Conservation (phyloP, 2,329 filamentous ascomycete species). For the Byssothecium circinans region DNA sequence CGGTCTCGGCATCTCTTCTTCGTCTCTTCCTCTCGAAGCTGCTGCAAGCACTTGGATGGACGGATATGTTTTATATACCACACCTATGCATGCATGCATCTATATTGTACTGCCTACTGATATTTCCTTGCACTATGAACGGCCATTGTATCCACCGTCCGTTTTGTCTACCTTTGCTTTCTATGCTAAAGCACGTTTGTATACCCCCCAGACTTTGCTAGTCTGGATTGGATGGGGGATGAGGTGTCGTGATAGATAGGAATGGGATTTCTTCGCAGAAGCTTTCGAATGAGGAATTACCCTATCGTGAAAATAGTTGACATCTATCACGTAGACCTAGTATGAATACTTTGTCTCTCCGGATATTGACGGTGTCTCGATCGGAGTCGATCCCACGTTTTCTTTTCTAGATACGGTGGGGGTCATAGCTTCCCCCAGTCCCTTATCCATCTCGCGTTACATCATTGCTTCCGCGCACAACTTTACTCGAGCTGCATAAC, state of each 20-base stretch:
- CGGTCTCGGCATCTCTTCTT: not conserved
- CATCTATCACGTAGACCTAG: too few relatives aligned
- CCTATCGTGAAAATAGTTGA: too few relatives aligned
- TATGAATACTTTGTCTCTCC: too few relatives aligned
- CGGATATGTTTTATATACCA: slow-evolving; percentile 6
- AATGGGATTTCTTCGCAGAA: not conserved
- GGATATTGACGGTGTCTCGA: too few relatives aligned
- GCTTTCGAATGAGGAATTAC: too few relatives aligned
- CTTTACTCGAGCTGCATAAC: not conserved
- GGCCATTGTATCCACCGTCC: slow-evolving; percentile 8
- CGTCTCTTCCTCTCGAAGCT: not conserved
- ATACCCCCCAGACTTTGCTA: not conserved
- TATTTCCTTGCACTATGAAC: slow-evolving; percentile 1
- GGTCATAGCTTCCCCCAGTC: not conserved
- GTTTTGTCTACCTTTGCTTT: too few relatives aligned
- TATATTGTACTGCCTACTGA: not conserved
- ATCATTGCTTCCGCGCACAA: not conserved
- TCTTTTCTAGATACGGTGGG: not conserved
- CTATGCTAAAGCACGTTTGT: not conserved
- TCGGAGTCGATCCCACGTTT: too few relatives aligned
- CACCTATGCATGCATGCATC: not conserved
- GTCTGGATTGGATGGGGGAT: not conserved
- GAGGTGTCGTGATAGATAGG: not conserved
- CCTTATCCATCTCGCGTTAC: not conserved
- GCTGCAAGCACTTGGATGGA: not conserved